Conservation (phyloP, 495 filamentous ascomycete species). For the Aspergillus avenaceus region DNA sequence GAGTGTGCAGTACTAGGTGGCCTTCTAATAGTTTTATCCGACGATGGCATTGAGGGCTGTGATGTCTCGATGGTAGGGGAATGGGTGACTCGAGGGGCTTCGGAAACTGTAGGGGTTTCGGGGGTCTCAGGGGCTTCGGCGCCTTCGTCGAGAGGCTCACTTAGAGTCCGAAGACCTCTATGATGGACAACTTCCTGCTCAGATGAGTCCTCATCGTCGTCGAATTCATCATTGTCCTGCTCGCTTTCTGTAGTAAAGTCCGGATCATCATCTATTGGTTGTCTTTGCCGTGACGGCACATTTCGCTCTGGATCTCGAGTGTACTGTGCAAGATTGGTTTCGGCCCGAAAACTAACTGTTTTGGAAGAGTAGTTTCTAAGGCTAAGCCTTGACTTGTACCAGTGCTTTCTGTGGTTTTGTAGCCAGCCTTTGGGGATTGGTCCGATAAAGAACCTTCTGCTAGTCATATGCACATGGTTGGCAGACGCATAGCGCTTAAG, state of each 20-base stretch:
- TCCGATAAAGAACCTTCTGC: constrained; percentile 62
- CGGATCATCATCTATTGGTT: constrained; percentile 18
- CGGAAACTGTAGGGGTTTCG: no score
- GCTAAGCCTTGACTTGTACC: constrained; percentile 54
- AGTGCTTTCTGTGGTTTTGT: constrained; percentile 58
- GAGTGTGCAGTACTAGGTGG: constrained; percentile 16
- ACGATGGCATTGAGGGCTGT: not conserved
- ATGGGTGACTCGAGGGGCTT: no score
- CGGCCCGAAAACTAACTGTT: constrained; percentile 50
- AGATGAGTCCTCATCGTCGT: not conserved
- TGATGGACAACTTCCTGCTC: not conserved
- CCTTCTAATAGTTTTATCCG: constrained; percentile 10
- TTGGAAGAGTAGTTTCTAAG: constrained; percentile 56
- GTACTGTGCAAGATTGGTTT: constrained; percentile 36
- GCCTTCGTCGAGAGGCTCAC: constrained; percentile 5
- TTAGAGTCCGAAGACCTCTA: constrained; percentile 3
- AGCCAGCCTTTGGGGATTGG: constrained; percentile 68
- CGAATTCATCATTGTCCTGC: constrained; percentile 9
- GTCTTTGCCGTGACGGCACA: constrained; percentile 22
- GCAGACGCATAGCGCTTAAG: constrained; percentile 57
- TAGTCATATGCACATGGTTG: constrained; percentile 60
- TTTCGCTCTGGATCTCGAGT: constrained; percentile 36
- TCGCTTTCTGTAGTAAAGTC: constrained; percentile 17
- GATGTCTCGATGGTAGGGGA: not conserved
- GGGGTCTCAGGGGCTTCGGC: not conserved